Evolutionary conservation across 2,329 filamentous ascomycete species (phyloP).

Genomic region (Leptoxyphium fumago): DNA sequence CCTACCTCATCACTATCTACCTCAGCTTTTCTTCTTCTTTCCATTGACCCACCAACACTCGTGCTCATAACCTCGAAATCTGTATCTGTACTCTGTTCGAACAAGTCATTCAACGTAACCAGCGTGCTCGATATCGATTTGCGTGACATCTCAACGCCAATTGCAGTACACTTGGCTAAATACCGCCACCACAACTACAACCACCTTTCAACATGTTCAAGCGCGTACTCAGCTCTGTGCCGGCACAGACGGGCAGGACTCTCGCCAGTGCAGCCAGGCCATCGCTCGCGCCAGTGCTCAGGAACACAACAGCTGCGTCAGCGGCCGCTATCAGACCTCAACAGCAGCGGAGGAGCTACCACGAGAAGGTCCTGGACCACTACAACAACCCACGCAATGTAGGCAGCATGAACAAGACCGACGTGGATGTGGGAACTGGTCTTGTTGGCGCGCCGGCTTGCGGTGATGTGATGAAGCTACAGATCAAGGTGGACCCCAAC

Average conservation of each 20-base stretch:
- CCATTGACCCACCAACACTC: no score
- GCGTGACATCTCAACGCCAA: no score
- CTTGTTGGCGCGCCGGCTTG: conserved; percentile 83
- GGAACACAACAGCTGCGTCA: conserved; percentile 29
- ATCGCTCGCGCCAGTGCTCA: conserved; percentile 29
- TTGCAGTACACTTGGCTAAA: no score
- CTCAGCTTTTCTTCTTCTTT: background rate
- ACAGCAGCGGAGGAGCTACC: conserved; percentile 36
- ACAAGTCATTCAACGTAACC: no score
- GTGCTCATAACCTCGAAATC: no score
- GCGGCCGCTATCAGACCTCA: conserved; percentile 18
- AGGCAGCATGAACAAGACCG: conserved; percentile 64
- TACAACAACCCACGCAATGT: conserved; percentile 70
- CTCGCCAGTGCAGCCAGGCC: conserved; percentile 35
- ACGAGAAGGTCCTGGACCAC: conserved; percentile 65
- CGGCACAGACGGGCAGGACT: conserved; percentile 37
- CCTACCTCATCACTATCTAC: background rate
- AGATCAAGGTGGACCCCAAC: conserved; percentile 80
- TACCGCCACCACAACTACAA: no score
- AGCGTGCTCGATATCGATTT: no score
- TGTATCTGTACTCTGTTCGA: no score
- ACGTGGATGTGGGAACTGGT: conserved; percentile 73
- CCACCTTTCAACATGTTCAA: conserved; percentile 37
- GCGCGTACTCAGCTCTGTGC: conserved; percentile 38
- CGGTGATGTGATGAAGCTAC: conserved; percentile 86